Conservation (phyloP, 345 rosid genomes). For the Mallotus nudiflorus region DNA sequence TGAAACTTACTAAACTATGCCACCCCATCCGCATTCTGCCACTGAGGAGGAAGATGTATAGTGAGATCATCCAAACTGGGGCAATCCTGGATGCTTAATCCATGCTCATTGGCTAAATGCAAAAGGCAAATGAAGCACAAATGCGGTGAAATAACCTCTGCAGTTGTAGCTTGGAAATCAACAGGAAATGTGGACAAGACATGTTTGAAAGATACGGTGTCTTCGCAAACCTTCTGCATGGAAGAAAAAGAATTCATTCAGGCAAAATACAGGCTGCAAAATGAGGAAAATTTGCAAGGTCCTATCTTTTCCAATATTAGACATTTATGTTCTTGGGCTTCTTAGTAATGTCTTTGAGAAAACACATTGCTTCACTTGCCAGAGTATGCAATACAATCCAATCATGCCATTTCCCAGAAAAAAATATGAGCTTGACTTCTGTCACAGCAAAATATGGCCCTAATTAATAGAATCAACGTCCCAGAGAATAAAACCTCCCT, state of each 20-base stretch:
- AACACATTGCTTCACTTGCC: neutral
- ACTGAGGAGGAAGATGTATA: constrained; percentile 1
- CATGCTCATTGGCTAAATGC: constrained; percentile 26
- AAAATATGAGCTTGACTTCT: neutral
- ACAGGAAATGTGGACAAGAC: constrained; percentile 11
- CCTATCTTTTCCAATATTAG: too few relatives aligned
- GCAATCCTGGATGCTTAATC: constrained; percentile 12
- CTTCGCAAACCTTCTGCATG: neutral
- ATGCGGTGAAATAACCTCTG: constrained; percentile 14
- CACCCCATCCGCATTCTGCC: neutral
- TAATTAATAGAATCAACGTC: neutral
- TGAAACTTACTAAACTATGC: neutral
- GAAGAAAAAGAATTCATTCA: neutral
- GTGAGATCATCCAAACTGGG: constrained; percentile 22
- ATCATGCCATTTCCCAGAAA: neutral
- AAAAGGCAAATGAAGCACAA: constrained; percentile 24
- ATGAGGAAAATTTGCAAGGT: too few relatives aligned
- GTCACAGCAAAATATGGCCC: neutral
- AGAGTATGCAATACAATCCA: neutral
- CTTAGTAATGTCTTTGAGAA: neutral
- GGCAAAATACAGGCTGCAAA: too few relatives aligned
- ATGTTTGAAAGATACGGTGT: neutral
- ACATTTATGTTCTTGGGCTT: too few relatives aligned
- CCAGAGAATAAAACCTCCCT: neutral
- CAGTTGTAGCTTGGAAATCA: constrained; percentile 12